Evolutionary conservation across 805 yeast species (phyloP).

Genomic region (Isabelozyma heimii): DNA sequence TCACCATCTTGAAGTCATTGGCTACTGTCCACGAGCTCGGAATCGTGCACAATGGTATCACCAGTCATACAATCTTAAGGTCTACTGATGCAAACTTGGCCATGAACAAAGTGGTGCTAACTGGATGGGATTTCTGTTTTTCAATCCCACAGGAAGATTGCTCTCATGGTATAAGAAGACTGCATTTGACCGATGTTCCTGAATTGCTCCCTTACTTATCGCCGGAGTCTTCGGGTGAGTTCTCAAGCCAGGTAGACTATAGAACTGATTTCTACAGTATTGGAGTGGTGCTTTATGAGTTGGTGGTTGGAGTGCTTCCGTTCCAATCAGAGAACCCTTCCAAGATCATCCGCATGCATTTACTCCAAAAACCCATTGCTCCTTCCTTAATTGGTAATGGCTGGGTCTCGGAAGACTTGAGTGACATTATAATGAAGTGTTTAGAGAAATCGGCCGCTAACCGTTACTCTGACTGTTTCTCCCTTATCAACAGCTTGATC

Average conservation of each 20-base stretch:
- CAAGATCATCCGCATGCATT: slow-evolving; percentile 38
- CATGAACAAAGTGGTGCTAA: slow-evolving; percentile 27
- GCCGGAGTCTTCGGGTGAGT: slow-evolving; percentile 47
- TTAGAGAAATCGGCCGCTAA: slow-evolving; percentile 38
- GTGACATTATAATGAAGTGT: slow-evolving; percentile 39
- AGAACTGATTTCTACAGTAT: slow-evolving; percentile 49
- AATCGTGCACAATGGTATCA: slow-evolving; percentile 47
- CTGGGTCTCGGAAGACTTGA: slow-evolving; percentile 29
- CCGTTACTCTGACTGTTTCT: slow-evolving; percentile 34
- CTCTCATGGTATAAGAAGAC: slow-evolving; percentile 38
- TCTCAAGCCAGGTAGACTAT: slow-evolving; percentile 37
- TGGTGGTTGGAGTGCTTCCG: slow-evolving; percentile 45
- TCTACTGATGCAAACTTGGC: slow-evolving; percentile 16
- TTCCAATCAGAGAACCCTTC: slow-evolving; percentile 39
- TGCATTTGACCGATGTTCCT: slow-evolving; percentile 35
- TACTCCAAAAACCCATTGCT: slow-evolving; percentile 38
- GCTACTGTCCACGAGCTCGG: slow-evolving; percentile 36
- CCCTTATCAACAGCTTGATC: slow-evolving; percentile 35
- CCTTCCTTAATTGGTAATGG: slow-evolving; percentile 28
- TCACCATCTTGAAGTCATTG: slow-evolving; percentile 19
- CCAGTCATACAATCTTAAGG: slow-evolving; percentile 36
- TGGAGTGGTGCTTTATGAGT: slow-evolving; percentile 50
- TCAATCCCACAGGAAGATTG: slow-evolving; percentile 40
- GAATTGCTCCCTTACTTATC: slow-evolving; percentile 46
- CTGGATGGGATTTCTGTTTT: slow-evolving; percentile 51